Evolutionary conservation across 768 basidiomycete species (phyloP), one percentile per base, ranked within the genome.

Genomic region (Cystobasidium ongulense): DNA sequence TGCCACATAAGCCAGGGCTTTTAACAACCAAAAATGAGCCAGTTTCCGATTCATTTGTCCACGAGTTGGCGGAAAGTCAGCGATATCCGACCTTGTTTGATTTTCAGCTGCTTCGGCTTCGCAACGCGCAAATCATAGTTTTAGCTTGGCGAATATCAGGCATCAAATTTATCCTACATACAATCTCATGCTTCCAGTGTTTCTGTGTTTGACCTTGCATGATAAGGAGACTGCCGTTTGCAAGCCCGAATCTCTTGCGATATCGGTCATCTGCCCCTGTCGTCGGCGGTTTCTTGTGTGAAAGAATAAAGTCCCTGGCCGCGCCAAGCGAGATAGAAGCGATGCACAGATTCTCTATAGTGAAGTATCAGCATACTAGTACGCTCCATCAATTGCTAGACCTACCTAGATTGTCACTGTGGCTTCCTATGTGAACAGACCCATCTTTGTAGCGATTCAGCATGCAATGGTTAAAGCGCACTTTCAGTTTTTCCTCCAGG

Each of bases 171-270:
- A 21, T 17, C 25, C 41, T 67, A 43, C 63, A 74, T 10, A 75
- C 68, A 36, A 77, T 74, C 72, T 80, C 62, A 43, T 83, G 83
- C 79, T 83, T 84, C 83, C 83, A 84, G 38, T 78, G 79, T 39
- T 80, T 74, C 74, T 84, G 83, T 1, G 82, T 84, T n/a, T 77
- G 72, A 29, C 83, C 83, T 72, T 83, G 82, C 83, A 84, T 84
- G 35, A 84, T 78, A 11, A 84, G 74, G 36, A 84, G 75, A 62
- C 83, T 83, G 8, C 83, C 83, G 52, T 81, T 81, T 13, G 62
- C 79, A 18, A 84, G 79, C 46, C 65, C 73, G 79, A 79, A 82
- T 27, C 78, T 79, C 66, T 78, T 78, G 35, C 74, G 53, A 35
- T 54, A 57, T 23, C 63, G 21, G 35, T 31, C 52, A 27, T 36